Percentiles rank a stretch among this genome's conserved stretches.
These are phyloP conservation scores for Oidium heveae DNA, from an alignment of 2,329 filamentous ascomycete species.

Conservation along the genomic window DNA sequence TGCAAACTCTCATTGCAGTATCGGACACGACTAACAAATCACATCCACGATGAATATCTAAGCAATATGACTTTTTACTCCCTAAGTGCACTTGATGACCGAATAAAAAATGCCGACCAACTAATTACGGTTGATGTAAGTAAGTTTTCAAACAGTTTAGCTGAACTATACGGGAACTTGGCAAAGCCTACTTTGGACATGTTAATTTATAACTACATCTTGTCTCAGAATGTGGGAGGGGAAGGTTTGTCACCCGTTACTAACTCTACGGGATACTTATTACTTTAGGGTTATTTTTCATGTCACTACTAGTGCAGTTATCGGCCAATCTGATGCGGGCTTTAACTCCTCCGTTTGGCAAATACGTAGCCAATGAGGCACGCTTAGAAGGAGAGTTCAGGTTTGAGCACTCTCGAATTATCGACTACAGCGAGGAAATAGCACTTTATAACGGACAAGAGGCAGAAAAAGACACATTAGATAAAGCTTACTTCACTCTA, in stretches of 20 bases:
- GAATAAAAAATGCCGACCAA: conserved; percentile 96
- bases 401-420: conserved; percentile 80
- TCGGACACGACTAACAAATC: conserved; percentile 72
- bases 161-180: conserved; percentile 86
- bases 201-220: conserved; percentile 84
- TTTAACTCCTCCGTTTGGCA: conserved; percentile 84
- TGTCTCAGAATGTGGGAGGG: conserved; percentile 85
- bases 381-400: conserved; percentile 86
- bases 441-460: conserved; percentile 80
- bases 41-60: conserved; percentile 87
- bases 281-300: conserved; percentile 47
- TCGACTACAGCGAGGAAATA: conserved; percentile 89
- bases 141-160: conserved; percentile 84
- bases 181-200: conserved; percentile 90
- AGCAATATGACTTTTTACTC: conserved; percentile 97
- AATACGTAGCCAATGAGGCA: conserved; percentile 92
- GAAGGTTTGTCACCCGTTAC: conserved; percentile 26
- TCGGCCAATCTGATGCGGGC: conserved; percentile 81
- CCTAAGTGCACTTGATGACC: conserved; percentile 78
- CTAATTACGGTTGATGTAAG: conserved; percentile 90
- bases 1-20: conserved; percentile 85
- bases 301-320: conserved; percentile 80
- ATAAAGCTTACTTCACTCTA: conserved; percentile 95
- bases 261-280: conserved; percentile 1
- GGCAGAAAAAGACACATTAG: conserved; percentile 82